Percentiles rank a stretch among this genome's conserved stretches.
Evolutionary conservation across 2,329 filamentous ascomycete species (phyloP).

Genomic region (Colletotrichum brevisporum): DNA sequence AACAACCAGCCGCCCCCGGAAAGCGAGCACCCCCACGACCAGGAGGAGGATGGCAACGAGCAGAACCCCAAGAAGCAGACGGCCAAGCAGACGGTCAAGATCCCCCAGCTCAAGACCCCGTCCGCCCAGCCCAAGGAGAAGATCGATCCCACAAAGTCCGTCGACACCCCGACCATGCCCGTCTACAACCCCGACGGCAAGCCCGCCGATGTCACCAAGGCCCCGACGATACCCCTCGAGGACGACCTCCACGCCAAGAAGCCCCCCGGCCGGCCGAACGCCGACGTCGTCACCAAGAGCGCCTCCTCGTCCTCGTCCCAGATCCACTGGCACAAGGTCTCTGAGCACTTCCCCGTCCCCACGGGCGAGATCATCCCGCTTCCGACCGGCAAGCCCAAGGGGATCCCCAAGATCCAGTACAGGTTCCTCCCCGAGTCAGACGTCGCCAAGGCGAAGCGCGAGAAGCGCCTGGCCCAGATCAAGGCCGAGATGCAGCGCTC

Average conservation of each 20-base stretch:
- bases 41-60: constrained; percentile 35
- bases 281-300: constrained; percentile 44
- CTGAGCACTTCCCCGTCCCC: constrained; percentile 84
- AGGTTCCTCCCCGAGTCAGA: constrained; percentile 77
- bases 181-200: constrained; percentile 32
- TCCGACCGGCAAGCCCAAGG: constrained; percentile 78
- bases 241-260: constrained; percentile 42
- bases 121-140: constrained; percentile 29
- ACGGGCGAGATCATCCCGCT: constrained; percentile 79
- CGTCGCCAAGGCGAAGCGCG: constrained; percentile 71
- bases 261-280: constrained; percentile 42
- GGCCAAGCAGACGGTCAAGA: constrained; percentile 39
- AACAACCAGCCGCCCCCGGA: constrained; percentile 40
- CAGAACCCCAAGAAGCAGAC: constrained; percentile 39
- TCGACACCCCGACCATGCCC: constrained; percentile 27
- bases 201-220: constrained; percentile 29
- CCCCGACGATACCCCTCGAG: constrained; percentile 19
- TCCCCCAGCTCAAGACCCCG: constrained; percentile 36
- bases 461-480: constrained; percentile 75
- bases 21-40: constrained; percentile 32
- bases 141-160: constrained; percentile 25
- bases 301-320: constrained; percentile 32
- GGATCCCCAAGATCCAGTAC: constrained; percentile 84
- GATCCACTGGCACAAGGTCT: constrained; percentile 80
- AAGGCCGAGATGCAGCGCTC: constrained; percentile 82